Conservation (phyloP, 2,329 filamentous ascomycete genomes). For the Colletotrichum eremochloae region DNA sequence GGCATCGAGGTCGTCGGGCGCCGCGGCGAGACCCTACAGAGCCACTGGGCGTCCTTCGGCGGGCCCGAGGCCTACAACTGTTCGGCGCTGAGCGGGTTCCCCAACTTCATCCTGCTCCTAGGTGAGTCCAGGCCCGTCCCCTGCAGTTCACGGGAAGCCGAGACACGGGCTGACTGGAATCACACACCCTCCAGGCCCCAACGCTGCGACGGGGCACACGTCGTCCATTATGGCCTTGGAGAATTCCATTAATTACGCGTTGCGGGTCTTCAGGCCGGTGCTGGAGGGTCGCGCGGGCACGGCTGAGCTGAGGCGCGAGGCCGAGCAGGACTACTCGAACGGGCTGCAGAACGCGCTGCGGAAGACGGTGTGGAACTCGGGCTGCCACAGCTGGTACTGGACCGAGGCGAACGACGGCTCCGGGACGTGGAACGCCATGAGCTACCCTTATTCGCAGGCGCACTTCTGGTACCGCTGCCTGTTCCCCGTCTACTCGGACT, state of each 20-base stretch:
- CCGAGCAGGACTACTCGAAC: slow-evolving; percentile 51
- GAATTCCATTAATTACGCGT: slow-evolving; percentile 70
- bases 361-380: slow-evolving; percentile 49
- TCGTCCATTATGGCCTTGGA: slow-evolving; percentile 71
- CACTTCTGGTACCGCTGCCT: slow-evolving; percentile 53
- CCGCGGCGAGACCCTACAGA: slow-evolving; percentile 62
- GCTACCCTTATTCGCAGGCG: slow-evolving; percentile 53
- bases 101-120: slow-evolving; percentile 75
- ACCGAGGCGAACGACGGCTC: slow-evolving; percentile 42
- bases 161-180: background rate
- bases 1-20: slow-evolving; percentile 66
- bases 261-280: slow-evolving; percentile 68
- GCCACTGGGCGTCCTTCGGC: slow-evolving; percentile 69
- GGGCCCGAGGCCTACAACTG: slow-evolving; percentile 73
- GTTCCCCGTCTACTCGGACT: slow-evolving; percentile 52
- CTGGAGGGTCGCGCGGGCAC: slow-evolving; percentile 50
- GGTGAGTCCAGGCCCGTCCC: slow-evolving; percentile 45
- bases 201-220: slow-evolving; percentile 72
- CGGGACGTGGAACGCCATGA: slow-evolving; percentile 51
- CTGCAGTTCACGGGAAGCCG: too few relatives aligned
- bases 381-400: slow-evolving; percentile 56
- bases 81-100: slow-evolving; percentile 70
- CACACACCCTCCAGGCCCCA: slow-evolving; percentile 57
- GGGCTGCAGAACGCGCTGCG: slow-evolving; percentile 51
- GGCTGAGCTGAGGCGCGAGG: slow-evolving; percentile 50